These are phyloP conservation scores for Fraxinus sp. DNA, from an alignment of 305 asterid genomes.

Conservation along the genomic window DNA sequence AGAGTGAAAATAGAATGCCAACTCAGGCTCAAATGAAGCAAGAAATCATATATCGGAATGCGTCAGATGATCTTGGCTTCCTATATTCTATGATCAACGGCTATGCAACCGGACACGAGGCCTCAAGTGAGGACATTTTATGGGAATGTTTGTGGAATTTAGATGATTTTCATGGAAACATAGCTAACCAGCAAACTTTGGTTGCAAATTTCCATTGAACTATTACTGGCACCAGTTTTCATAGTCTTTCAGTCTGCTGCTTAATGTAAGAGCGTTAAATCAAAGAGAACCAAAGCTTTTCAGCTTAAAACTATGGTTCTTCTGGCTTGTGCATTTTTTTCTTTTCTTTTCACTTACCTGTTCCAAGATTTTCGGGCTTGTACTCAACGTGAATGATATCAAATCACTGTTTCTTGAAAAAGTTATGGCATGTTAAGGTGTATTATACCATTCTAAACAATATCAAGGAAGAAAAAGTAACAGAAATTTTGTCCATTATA, in stretches of 20 bases:
- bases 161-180: conserved; percentile 51
- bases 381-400: neutral
- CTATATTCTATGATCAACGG: conserved; percentile 44
- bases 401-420: neutral
- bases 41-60: conserved; percentile 32
- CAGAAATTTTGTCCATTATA: neutral
- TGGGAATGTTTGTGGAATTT: conserved; percentile 78
- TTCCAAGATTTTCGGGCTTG: neutral
- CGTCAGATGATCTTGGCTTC: conserved; percentile 36
- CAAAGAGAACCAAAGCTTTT: conserved; percentile 27
- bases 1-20: conserved; percentile 26
- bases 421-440: neutral
- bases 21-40: conserved; percentile 34
- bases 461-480: neutral
- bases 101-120: conserved; percentile 32
- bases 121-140: conserved; percentile 38
- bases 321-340: neutral
- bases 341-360: neutral
- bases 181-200: conserved; percentile 4
- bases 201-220: conserved; percentile 29
- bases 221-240: neutral
- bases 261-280: neutral
- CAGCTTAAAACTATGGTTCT: neutral
- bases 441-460: neutral
- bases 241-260: neutral